These are phyloP conservation scores for Malus hybrid DNA, from an alignment of 331 rosid species.

Conservation along the genomic window DNA sequence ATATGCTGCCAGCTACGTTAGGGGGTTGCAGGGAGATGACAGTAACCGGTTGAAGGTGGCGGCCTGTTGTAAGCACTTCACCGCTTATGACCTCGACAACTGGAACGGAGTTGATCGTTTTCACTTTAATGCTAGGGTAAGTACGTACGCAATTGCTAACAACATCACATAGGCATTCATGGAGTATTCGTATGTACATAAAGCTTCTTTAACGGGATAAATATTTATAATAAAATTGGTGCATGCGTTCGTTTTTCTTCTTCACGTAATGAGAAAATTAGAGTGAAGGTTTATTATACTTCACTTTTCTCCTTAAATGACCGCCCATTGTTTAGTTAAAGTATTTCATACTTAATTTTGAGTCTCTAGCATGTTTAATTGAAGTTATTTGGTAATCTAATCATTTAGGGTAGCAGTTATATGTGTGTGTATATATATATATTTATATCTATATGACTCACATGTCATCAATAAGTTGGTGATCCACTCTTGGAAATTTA, in stretches of 20 bases:
- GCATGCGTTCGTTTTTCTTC: too few relatives aligned
- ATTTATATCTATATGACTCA: too few relatives aligned
- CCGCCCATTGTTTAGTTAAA: too few relatives aligned
- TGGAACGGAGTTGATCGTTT: conserved; percentile 89
- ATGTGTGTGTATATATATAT: too few relatives aligned
- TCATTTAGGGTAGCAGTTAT: not conserved
- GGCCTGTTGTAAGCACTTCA: conserved; percentile 88
- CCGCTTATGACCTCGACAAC: conserved; percentile 83
- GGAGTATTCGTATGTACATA: not conserved
- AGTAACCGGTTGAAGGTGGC: conserved; percentile 67
- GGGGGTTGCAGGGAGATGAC: conserved; percentile 67
- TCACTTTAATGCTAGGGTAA: conserved; percentile 79
- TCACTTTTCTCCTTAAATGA: too few relatives aligned
- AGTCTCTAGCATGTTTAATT: not conserved
- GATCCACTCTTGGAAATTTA: conserved; percentile 1
- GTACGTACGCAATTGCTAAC: too few relatives aligned
- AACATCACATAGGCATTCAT: not conserved
- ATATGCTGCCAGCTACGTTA: conserved; percentile 66
- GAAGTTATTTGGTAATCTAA: not conserved
- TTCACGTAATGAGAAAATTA: too few relatives aligned
- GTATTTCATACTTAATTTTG: not conserved
- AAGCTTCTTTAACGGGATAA: too few relatives aligned
- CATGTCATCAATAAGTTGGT: not conserved
- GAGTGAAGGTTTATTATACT: too few relatives aligned
- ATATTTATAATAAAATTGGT: too few relatives aligned